Evolutionary conservation across 257 asterid species (phyloP).

Genomic region (Solanum habrochaites): DNA sequence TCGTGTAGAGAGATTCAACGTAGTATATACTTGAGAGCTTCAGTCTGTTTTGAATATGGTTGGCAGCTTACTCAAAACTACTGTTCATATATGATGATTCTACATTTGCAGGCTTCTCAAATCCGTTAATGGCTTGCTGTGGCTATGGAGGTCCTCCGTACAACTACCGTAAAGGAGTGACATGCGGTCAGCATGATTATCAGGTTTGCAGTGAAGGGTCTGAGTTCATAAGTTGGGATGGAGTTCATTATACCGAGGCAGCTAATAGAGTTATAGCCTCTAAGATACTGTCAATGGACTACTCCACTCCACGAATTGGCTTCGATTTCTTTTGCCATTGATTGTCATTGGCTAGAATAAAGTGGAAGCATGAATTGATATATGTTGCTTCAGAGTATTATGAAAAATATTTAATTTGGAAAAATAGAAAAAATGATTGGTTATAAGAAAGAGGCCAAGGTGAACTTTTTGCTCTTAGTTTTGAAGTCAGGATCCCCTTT

Average conservation of each 20-base stretch:
- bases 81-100: background rate
- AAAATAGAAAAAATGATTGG: background rate
- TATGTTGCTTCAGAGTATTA: background rate
- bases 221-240: slow-evolving; percentile 61
- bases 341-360: background rate
- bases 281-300: slow-evolving; percentile 47
- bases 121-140: slow-evolving; percentile 76
- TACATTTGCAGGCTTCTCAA: slow-evolving; percentile 39
- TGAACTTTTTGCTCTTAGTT: background rate
- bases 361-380: background rate
- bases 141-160: slow-evolving; percentile 85
- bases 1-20: background rate
- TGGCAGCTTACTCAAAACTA: background rate
- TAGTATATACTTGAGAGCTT: background rate
- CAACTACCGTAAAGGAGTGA: slow-evolving; percentile 36
- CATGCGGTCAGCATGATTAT: slow-evolving; percentile 52
- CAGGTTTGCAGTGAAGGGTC: slow-evolving; percentile 47
- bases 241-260: slow-evolving; percentile 78
- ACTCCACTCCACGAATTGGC: slow-evolving; percentile 44
- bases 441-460: background rate
- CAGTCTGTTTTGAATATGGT: background rate
- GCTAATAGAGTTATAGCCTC: slow-evolving; percentile 57
- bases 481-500: background rate
- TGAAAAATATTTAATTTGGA: background rate
- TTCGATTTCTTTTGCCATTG: slow-evolving; percentile 60